Evolutionary conservation across 176 grass and related monocot genomes (phyloP), one percentile per base, ranked within the genome.

Genomic region (Ampelocalamus luodianensis): DNA sequence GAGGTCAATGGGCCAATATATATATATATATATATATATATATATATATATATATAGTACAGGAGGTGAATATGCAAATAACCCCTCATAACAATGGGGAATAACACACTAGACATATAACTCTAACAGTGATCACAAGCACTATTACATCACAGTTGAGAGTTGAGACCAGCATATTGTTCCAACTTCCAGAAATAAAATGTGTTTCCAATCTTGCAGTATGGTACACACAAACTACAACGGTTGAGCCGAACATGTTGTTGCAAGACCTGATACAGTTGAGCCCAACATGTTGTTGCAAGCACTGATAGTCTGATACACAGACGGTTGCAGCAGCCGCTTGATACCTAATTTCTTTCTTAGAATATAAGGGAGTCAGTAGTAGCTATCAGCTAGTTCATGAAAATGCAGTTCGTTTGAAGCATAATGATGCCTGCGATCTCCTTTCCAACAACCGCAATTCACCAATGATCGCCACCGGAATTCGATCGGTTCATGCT

Each of bases 371-470:
- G 74, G 42, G 50, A 80, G 80, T 46, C 71, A 27, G 62, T 37
- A 49, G 77, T 81, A 65, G 27, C 39, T 32, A 60, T 3, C 40
- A 71, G 77, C 77, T 86, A 75, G 48, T 27, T 53, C 58, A 46
- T 81, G 48, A 29, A 78, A 88, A 81, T 88, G 87, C 72, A 92
- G 83, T 90, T 87, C 77, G 40, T 68, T 73, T 37, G 39, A 90
- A 85, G 84, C 81, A 62, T 90, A 90, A 90, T 85, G 76, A 90
- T 90, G 81, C 54, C 50, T 51, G 12, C 24, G 40, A 83, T 77
- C 80, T 74, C 65, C 79, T 72, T 84, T 72, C 67, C 80, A 87
- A 87, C 81, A 81, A 90, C 91, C 55, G 82, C 5, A 68, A 65
- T 79, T 68, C 74, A 50, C 64, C 65, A 23, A 62, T 82, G 72